These are phyloP conservation scores for Plantago ovata DNA, from an alignment of 257 asterid genomes.

Conservation along the genomic window DNA sequence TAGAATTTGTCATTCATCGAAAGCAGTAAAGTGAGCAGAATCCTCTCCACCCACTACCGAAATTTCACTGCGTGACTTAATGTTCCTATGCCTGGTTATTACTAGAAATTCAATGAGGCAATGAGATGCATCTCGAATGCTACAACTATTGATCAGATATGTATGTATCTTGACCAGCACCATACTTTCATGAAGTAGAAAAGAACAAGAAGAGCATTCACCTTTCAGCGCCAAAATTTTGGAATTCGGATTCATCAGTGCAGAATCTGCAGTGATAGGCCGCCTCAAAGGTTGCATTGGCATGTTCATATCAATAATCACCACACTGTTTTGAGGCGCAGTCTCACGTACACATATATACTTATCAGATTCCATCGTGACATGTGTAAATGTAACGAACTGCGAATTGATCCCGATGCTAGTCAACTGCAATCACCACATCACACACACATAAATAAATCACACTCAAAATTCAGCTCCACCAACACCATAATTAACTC, in stretches of 20 bases:
- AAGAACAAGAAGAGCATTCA: conserved; percentile 20
- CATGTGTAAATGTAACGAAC: conserved; percentile 90
- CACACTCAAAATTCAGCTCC: conserved; percentile 33
- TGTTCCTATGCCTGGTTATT: too few relatives aligned
- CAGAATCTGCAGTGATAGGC: conserved; percentile 98
- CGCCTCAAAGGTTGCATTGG: conserved; percentile 96
- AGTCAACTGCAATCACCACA: conserved; percentile 68
- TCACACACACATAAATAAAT: too few relatives aligned
- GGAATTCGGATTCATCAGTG: conserved; percentile 92
- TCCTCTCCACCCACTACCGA: too few relatives aligned
- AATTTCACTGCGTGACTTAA: too few relatives aligned
- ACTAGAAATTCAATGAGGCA: too few relatives aligned
- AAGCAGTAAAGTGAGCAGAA: too few relatives aligned
- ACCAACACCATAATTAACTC: conserved; percentile 11
- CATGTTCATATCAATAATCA: conserved; percentile 91
- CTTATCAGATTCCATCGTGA: conserved; percentile 98
- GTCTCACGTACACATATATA: conserved; percentile 98
- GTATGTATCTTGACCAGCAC: too few relatives aligned
- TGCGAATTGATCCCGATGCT: conserved; percentile 94
- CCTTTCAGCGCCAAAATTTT: conserved; percentile 95
- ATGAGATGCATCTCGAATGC: too few relatives aligned
- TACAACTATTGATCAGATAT: too few relatives aligned
- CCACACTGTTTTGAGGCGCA: conserved; percentile 91
- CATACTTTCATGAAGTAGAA: too few relatives aligned
- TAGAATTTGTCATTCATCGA: too few relatives aligned